These are phyloP conservation scores for Furcasterigmium furcatum DNA, from an alignment of 2,329 filamentous ascomycete species.

Conservation along the genomic window DNA sequence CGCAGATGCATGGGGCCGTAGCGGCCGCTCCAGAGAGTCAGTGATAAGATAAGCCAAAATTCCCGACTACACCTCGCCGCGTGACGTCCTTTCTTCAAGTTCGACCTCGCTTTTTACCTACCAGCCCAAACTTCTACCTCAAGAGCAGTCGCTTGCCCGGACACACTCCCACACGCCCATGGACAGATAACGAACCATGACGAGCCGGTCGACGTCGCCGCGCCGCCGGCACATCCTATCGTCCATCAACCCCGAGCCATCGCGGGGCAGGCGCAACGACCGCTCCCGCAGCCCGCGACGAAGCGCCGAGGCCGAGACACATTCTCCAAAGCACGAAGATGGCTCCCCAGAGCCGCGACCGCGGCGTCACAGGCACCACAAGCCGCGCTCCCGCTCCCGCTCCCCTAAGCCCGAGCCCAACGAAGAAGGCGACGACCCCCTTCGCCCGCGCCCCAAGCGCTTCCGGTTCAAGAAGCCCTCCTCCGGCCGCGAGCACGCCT, in stretches of 20 bases:
- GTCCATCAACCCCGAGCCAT: conserved; percentile 38
- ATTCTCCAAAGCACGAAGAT: neutral
- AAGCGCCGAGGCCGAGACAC: neutral
- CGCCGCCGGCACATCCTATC: conserved; percentile 45
- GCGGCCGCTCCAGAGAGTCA: too few species aligned
- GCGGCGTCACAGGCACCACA: neutral
- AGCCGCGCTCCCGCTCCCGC: neutral
- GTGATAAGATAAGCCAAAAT: neutral
- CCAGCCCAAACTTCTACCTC: neutral
- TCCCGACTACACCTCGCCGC: neutral
- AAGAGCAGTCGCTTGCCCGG: neutral
- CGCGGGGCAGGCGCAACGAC: neutral
- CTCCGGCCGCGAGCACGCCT: conserved; percentile 15
- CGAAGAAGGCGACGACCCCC: conserved; percentile 9
- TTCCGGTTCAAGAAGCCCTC: conserved; percentile 37
- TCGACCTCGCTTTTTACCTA: neutral
- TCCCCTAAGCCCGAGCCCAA: conserved; percentile 1
- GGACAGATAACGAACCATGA: conserved; percentile 21
- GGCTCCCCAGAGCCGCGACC: neutral
- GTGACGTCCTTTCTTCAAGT: neutral
- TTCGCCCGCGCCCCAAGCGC: conserved; percentile 22
- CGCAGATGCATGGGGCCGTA: too few species aligned
- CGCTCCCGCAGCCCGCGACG: conserved; percentile 4
- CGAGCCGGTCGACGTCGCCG: conserved; percentile 26
- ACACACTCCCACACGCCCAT: too few species aligned